These are phyloP conservation scores for Leccinellum luteum DNA, from an alignment of 768 basidiomycete genomes.

Conservation along the genomic window DNA sequence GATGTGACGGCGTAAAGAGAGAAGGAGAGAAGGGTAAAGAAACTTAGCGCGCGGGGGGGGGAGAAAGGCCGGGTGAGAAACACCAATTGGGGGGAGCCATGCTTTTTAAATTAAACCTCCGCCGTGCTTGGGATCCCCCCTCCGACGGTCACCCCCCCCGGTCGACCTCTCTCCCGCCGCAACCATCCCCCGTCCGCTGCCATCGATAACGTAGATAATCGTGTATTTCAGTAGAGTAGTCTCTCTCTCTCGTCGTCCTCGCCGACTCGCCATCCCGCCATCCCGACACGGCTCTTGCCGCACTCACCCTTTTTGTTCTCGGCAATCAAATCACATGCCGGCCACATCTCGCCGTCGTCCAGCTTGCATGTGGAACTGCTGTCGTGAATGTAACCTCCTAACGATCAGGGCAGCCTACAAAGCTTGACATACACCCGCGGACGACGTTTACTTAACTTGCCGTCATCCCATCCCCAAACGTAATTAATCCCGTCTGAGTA, in stretches of 20 bases:
- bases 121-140: constrained; percentile 10
- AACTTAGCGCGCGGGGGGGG: constrained; percentile 22
- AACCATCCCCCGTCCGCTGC: background rate
- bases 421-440: background rate
- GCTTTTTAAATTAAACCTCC: constrained; percentile 29
- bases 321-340: constrained; percentile 1
- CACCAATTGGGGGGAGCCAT: constrained; percentile 19
- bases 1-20: constrained; percentile 1
- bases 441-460: background rate
- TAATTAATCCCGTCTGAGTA: background rate
- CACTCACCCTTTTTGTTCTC: background rate
- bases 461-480: background rate
- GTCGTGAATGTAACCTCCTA: background rate
- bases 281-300: constrained; percentile 4
- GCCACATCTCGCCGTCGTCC: background rate
- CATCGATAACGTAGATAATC: background rate
- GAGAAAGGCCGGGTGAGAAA: constrained; percentile 30
- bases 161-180: background rate
- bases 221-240: background rate
- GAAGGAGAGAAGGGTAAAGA: constrained; percentile 1
- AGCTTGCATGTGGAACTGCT: background rate
- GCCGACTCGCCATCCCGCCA: background rate
- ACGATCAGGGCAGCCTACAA: constrained; percentile 2
- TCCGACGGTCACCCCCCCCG: background rate
- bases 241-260: background rate